phyloP scores from a whole-genome alignment of 176 grass and related monocot species.

The Luzula sylvatica region DNA sequence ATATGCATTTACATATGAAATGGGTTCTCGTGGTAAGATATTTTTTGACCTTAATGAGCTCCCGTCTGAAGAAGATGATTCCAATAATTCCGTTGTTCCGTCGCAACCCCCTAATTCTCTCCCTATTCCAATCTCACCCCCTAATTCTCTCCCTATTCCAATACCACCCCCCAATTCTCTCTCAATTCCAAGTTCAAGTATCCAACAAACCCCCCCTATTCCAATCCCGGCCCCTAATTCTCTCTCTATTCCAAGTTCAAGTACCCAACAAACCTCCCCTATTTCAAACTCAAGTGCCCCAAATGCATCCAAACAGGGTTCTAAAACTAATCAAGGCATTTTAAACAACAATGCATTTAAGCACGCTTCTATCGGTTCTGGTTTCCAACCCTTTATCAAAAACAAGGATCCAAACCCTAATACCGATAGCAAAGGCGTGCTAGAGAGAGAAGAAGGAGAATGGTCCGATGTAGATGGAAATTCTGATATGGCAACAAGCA shows the following conservation, averaged over 20 bases:
- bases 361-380: constrained; percentile 56
- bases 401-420: constrained; percentile 33
- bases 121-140: constrained; percentile 25
- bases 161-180: constrained; percentile 1
- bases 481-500: constrained; percentile 34
- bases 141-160: constrained; percentile 2
- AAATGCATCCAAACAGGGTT: constrained; percentile 36
- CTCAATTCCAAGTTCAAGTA: background rate
- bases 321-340: constrained; percentile 33
- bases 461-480: constrained; percentile 85
- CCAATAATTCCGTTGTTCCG: constrained; percentile 31
- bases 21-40: constrained; percentile 84
- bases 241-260: constrained; percentile 36
- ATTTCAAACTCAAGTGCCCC: constrained; percentile 27
- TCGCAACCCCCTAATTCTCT: constrained; percentile 74
- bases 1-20: constrained; percentile 99
- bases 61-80: constrained; percentile 59
- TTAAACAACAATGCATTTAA: constrained; percentile 84
- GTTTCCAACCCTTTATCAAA: constrained; percentile 85
- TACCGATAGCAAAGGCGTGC: constrained; percentile 9
- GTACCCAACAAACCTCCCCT: constrained; percentile 49
- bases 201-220: constrained; percentile 3
- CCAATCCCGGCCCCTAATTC: constrained; percentile 11
- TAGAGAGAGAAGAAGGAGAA: constrained; percentile 98
- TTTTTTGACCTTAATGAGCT: constrained; percentile 98